Evolutionary conservation across 106 monocot species (phyloP).

Genomic region (Cymbidium sinense): DNA sequence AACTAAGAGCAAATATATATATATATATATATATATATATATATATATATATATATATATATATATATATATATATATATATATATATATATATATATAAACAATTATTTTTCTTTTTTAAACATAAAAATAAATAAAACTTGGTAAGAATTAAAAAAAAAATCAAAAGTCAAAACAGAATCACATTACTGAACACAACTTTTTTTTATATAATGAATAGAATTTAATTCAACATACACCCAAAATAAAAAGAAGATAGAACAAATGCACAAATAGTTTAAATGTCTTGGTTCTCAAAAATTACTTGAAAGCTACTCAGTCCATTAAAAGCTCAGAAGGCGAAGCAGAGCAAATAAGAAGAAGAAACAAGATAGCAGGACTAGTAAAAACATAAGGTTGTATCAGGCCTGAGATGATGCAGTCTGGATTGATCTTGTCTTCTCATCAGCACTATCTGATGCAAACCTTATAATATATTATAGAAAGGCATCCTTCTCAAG

Average conservation of each 20-base stretch:
- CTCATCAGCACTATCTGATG: not conserved
- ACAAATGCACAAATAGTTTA: no score
- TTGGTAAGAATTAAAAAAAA: no score
- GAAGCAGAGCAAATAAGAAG: not conserved
- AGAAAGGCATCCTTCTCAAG: conserved; percentile 94
- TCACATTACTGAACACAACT: conserved; percentile 1
- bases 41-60: no score
- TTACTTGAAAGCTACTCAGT: not conserved
- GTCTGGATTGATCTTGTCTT: not conserved
- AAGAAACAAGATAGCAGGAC: not conserved
- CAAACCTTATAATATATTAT: conserved; percentile 16
- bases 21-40: no score
- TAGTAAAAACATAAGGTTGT: not conserved
- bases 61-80: no score
- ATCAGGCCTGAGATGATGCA: not conserved
- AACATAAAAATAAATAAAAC: no score
- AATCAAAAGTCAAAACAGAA: not conserved
- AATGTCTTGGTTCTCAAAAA: not conserved
- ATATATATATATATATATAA: no score
- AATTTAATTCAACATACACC: not conserved
- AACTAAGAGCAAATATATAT: no score
- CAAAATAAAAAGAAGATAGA: not conserved
- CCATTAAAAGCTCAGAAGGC: not conserved
- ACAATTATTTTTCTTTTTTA: no score
- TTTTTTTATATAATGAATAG: not conserved